Percentiles rank a stretch among this genome's conserved stretches.
phyloP scores from a whole-genome alignment of 495 filamentous ascomycete species.

The Cenococcum geophilum region DNA sequence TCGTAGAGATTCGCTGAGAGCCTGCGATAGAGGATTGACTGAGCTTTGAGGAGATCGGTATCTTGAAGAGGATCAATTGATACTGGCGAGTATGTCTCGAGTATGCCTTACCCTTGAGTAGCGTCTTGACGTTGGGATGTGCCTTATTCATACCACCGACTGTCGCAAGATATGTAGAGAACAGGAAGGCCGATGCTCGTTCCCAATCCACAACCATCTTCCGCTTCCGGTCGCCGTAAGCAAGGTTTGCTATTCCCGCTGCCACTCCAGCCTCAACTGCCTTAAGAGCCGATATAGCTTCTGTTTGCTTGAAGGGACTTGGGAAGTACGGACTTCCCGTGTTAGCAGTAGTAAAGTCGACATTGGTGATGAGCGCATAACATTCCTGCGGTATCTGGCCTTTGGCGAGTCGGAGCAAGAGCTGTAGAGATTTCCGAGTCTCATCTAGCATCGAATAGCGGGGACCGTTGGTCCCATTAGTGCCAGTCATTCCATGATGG shows the following conservation, averaged over 20 bases:
- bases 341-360: conserved; percentile 29
- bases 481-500: conserved; percentile 5
- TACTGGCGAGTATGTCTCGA: neutral
- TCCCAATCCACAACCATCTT: conserved; percentile 57
- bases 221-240: conserved; percentile 41
- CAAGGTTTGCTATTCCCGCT: conserved; percentile 56
- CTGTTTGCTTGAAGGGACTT: conserved; percentile 65
- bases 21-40: conserved; percentile 66
- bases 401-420: conserved; percentile 14
- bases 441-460: conserved; percentile 18
- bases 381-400: conserved; percentile 35
- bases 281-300: conserved; percentile 61
- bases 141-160: conserved; percentile 63
- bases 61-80: conserved; percentile 42
- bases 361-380: conserved; percentile 27
- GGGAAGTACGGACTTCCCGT: conserved; percentile 45
- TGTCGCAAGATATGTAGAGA: conserved; percentile 66
- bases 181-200: conserved; percentile 59
- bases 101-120: conserved; percentile 53
- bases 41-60: conserved; percentile 62
- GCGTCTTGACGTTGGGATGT: conserved; percentile 53
- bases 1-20: conserved; percentile 71
- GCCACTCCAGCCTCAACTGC: conserved; percentile 63
- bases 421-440: conserved; percentile 13
- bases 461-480: conserved; percentile 5